These are phyloP conservation scores for Neospermospora avenae DNA, from an alignment of 2,329 filamentous ascomycete species.

Conservation along the genomic window DNA sequence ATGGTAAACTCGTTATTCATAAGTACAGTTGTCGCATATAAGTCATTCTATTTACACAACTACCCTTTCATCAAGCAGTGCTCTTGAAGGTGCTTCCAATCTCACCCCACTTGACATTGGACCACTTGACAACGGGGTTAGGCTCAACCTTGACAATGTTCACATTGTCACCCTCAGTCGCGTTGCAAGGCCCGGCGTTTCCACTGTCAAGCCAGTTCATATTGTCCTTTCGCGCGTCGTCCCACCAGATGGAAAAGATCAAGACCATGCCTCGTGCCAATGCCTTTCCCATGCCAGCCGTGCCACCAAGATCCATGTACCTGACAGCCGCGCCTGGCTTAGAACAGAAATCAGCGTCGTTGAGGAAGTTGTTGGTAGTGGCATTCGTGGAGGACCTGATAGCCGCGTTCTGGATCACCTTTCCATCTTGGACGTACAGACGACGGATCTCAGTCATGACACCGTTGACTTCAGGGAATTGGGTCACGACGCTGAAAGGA, in stretches of 20 bases:
- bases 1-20: not conserved
- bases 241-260: constrained; percentile 54
- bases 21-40: not conserved
- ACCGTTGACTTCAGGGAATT: constrained; percentile 48
- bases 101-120: constrained; percentile 58
- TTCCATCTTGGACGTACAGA: constrained; percentile 54
- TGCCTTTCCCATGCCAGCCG: constrained; percentile 52
- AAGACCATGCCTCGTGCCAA: constrained; percentile 52
- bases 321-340: constrained; percentile 47
- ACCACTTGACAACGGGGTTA: constrained; percentile 50
- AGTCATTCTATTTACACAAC: not conserved
- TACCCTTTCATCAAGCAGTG: not conserved
- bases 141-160: constrained; percentile 46
- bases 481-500: constrained; percentile 56
- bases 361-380: constrained; percentile 43
- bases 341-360: constrained; percentile 50
- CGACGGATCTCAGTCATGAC: constrained; percentile 51
- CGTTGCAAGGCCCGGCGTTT: constrained; percentile 51
- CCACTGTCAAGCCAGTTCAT: constrained; percentile 57
- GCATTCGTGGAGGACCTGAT: constrained; percentile 42
- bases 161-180: constrained; percentile 49
- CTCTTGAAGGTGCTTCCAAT: constrained; percentile 47
- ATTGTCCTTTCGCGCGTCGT: constrained; percentile 45
- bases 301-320: constrained; percentile 53
- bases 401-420: constrained; percentile 48